A percentile compares a stretch with the other conserved stretches of the same genome.
These are phyloP conservation scores for Cardamine occulta DNA, from an alignment of 345 rosid species.

Conservation along the genomic window DNA sequence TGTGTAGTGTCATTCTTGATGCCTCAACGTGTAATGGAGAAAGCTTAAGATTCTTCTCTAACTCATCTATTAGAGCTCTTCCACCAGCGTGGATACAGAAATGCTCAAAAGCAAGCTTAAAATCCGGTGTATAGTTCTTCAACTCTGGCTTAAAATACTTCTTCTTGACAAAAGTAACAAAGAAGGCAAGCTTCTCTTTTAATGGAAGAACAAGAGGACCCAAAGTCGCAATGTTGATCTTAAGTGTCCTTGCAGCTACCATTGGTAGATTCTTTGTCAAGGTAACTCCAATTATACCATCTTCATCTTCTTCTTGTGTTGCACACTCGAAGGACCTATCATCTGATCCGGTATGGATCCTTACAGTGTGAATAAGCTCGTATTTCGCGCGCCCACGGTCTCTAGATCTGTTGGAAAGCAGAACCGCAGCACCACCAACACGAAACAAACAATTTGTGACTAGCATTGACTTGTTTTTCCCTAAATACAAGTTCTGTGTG, in stretches of 20 bases:
- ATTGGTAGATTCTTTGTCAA: conserved; percentile 69
- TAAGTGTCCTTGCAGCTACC: conserved; percentile 65
- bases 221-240: conserved; percentile 61
- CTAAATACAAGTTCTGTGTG: conserved; percentile 51
- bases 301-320: conserved; percentile 62
- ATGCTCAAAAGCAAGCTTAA: conserved; percentile 76
- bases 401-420: conserved; percentile 56
- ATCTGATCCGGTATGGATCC: conserved; percentile 66
- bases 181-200: conserved; percentile 62
- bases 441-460: conserved; percentile 64
- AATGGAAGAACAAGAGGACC: conserved; percentile 72
- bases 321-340: conserved; percentile 61
- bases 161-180: conserved; percentile 48
- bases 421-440: conserved; percentile 59
- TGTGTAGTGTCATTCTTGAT: conserved; percentile 74
- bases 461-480: conserved; percentile 63
- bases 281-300: conserved; percentile 50
- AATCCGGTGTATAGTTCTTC: conserved; percentile 63
- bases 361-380: conserved; percentile 57
- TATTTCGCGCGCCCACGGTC: conserved; percentile 56
- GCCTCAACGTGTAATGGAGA: conserved; percentile 69
- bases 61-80: conserved; percentile 65
- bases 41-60: conserved; percentile 61
- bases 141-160: conserved; percentile 52
- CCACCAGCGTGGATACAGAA: conserved; percentile 78